phyloP scores from a whole-genome alignment of 495 filamentous ascomycete species.

The Chaetomium tenue region DNA sequence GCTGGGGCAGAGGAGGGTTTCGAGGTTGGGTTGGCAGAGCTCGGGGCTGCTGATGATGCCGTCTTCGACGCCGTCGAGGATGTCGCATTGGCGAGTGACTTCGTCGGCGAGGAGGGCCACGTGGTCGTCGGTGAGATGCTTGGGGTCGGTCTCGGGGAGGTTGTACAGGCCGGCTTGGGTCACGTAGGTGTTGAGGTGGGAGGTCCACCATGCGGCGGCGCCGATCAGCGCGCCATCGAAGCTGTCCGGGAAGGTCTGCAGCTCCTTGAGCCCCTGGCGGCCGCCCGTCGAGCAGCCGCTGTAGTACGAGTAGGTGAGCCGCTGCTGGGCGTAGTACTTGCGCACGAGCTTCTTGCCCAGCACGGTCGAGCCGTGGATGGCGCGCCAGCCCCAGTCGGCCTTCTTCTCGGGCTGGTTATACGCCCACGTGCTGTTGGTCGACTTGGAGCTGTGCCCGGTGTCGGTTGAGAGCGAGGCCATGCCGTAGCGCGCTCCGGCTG shows the following conservation, averaged over 20 bases:
- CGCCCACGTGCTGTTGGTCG: slow-evolving; percentile 49
- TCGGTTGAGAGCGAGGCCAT: slow-evolving; percentile 57
- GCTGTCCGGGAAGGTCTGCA: slow-evolving; percentile 47
- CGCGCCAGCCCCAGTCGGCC: slow-evolving; percentile 50
- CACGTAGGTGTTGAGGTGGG: slow-evolving; percentile 44
- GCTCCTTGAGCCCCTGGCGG: slow-evolving; percentile 52
- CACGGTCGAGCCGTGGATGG: slow-evolving; percentile 49
- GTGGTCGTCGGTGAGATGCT: slow-evolving; percentile 49
- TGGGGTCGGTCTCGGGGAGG: slow-evolving; percentile 40
- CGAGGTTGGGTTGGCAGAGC: slow-evolving; percentile 54
- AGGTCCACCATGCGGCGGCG: slow-evolving; percentile 53
- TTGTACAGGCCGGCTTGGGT: slow-evolving; percentile 36
- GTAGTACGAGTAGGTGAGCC: slow-evolving; percentile 49
- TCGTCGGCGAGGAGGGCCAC: slow-evolving; percentile 52
- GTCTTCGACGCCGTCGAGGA: slow-evolving; percentile 59
- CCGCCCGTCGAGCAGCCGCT: slow-evolving; percentile 57
- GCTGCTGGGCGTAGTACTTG: slow-evolving; percentile 32
- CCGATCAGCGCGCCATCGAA: slow-evolving; percentile 67
- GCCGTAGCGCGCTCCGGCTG: slow-evolving; percentile 34
- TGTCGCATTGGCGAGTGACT: slow-evolving; percentile 61
- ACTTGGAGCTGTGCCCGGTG: slow-evolving; percentile 52
- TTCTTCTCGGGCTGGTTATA: slow-evolving; percentile 41
- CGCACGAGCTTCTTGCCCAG: slow-evolving; percentile 18
- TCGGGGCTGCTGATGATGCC: slow-evolving; percentile 60
- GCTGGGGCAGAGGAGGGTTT: slow-evolving; percentile 51